phyloP scores from a whole-genome alignment of 768 basidiomycete genomes.

The Tulasnella sp. region DNA sequence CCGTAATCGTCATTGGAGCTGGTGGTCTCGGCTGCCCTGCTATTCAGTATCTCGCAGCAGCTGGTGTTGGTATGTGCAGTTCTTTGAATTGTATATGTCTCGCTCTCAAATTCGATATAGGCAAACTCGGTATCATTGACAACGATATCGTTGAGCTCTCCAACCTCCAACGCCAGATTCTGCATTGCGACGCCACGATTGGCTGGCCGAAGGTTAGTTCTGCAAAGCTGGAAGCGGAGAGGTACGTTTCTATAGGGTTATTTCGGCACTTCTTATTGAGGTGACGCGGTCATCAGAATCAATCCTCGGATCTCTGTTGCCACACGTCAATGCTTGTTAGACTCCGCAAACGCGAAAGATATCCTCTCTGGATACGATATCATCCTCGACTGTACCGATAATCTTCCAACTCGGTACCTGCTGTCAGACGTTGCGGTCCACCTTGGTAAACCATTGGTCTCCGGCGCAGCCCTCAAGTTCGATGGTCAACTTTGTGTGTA shows the following conservation, averaged over 20 bases:
- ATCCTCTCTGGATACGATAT: slow-evolving; percentile 57
- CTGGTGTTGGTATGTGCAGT: slow-evolving; percentile 65
- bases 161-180: slow-evolving; percentile 87
- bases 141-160: slow-evolving; percentile 79
- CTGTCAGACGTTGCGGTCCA: slow-evolving; percentile 75
- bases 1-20: slow-evolving; percentile 82
- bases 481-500: slow-evolving; percentile 75
- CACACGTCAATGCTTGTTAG: slow-evolving; percentile 41
- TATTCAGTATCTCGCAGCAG: slow-evolving; percentile 84
- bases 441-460: slow-evolving; percentile 72
- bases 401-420: slow-evolving; percentile 82
- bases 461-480: slow-evolving; percentile 81
- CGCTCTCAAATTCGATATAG: slow-evolving; percentile 31
- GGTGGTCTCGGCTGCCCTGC: slow-evolving; percentile 95
- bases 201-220: slow-evolving; percentile 75
- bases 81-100: neutral
- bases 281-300: slow-evolving; percentile 36
- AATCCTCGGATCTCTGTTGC: slow-evolving; percentile 61
- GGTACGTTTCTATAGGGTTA: slow-evolving; percentile 33
- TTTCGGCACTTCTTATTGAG: neutral
- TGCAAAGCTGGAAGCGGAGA: slow-evolving; percentile 55
- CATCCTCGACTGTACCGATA: slow-evolving; percentile 91
- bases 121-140: slow-evolving; percentile 76
- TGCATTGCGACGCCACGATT: slow-evolving; percentile 61
- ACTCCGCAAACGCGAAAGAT: slow-evolving; percentile 49